Evolutionary conservation across 106 monocot species (phyloP), one percentile per base, ranked within the genome.

Genomic region (Triglochin maritima): DNA sequence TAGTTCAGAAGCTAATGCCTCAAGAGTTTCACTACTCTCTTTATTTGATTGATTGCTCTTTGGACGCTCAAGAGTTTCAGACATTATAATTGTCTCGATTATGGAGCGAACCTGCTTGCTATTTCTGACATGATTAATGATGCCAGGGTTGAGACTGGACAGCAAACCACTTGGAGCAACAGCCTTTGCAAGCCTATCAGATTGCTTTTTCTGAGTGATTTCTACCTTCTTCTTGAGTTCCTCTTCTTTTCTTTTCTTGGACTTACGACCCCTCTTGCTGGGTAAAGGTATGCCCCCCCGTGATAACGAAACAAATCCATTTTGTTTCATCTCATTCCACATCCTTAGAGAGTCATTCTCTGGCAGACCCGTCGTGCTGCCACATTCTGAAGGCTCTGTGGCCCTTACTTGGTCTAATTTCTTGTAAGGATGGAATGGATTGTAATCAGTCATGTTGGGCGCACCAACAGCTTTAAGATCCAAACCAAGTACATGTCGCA

Each of bases 81-180:
- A 87, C 45, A 47, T 76, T 47, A 96, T 77, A 56, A 88, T 80
- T 9, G 87, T 85, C 70, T 87, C 78, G 76, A 96, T 88, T 62
- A 90, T 96, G 4, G 87, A 77, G 56, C 74, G 82, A 41, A 96
- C 90, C 73, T 96, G 95, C 50, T 96, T 88, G 65, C 83, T 81
- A 54, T 96, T 90, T 72, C 90, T 85, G 3, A 96, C 95, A 69
- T 90, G 87, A 11, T 96, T 90, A 17, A 96, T 96, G 66, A 96
- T 90, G 63, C 95, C 95, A 46, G 87, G 95, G 64, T 96, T 86
- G 67, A 90, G 49, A 62, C 85, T 80, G 17, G 90, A 85, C 49
- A 96, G 84, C 44, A 90, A 69, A 43, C 85, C 90, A 78, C 79
- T 85, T 4, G 95, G 90, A 71, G 75, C 78, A 66, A 79, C 75